Base-by-base conservation (phyloP, 2,329 filamentous ascomycete species). In the Botrytis byssoidea region DNA sequence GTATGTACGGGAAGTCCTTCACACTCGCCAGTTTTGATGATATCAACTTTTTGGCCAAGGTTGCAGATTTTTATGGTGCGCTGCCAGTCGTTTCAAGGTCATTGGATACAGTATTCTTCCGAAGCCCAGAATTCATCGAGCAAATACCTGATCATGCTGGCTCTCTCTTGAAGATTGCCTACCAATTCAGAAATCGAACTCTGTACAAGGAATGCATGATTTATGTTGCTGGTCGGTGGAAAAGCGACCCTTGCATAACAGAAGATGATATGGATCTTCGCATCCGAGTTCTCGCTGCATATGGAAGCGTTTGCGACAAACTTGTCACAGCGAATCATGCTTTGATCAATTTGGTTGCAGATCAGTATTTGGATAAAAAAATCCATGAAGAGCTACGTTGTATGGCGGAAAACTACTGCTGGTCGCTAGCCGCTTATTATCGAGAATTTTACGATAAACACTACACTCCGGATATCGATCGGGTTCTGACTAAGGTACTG, bases 391-490 rank as follows among this genome's bases (percentile, higher is more conserved):
- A 51, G 10, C 48, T 51, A 51, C 4, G 4, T n/a, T 3, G 0
- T n/a, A 3, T 51, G 0, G 25, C 4, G 2, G 0, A 14, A 10
- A 0, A 1, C 4, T 7, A 7, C 12, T 16, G 1, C 1, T 6
- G 1, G 10, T 10, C 60, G 12, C 37, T 64, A 1, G 1, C 61
- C 8, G 3, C 0, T 1, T 18, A 65, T 32, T 46, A 32, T 46
- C 37, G 60, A 9, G 0, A 1, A 0, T 9, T 63, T 10, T 6
- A 42, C 16, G 60, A 29, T 16, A 7, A 51, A n/a, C 22, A 14
- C 10, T 25, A 4, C 2, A 12, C 0, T n/a, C 0, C 0, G 4
- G 10, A 12, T 0, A 25, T 18, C 20, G 12, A 25, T 6, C 1
- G 14, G 29, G 0, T 6, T 64, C 2, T 29, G 1, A 18, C 8